Evolutionary conservation across 2,329 filamentous ascomycete genomes (phyloP).

Genomic region (Exophiala lecanii-corni): DNA sequence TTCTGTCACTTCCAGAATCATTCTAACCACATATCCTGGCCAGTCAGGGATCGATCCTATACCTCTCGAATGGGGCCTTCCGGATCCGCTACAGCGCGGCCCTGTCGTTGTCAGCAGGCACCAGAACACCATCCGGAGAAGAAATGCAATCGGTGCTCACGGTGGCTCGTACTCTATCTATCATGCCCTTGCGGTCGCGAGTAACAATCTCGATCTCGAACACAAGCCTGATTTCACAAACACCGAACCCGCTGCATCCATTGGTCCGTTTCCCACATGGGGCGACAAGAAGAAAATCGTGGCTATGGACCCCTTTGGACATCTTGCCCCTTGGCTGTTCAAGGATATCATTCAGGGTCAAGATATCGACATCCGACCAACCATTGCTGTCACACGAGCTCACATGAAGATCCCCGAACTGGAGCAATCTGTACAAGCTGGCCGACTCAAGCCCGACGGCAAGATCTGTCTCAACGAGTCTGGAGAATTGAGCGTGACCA

Average conservation of each 20-base stretch:
- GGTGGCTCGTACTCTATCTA: slow-evolving; percentile 96
- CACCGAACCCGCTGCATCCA: slow-evolving; percentile 83
- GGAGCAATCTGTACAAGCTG: slow-evolving; percentile 76
- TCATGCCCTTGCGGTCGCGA: slow-evolving; percentile 86
- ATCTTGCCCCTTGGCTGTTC: slow-evolving; percentile 79
- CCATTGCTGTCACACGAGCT: slow-evolving; percentile 85
- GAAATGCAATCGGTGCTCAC: slow-evolving; percentile 70
- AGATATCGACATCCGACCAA: slow-evolving; percentile 79
- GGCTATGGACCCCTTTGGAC: slow-evolving; percentile 92
- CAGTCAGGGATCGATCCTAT: slow-evolving; percentile 93
- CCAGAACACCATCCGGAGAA: slow-evolving; percentile 68
- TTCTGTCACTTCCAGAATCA: slow-evolving; percentile 53
- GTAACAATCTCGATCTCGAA: slow-evolving; percentile 77
- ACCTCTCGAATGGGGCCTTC: slow-evolving; percentile 78
- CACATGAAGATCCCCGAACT: slow-evolving; percentile 97
- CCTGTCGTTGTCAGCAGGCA: slow-evolving; percentile 82
- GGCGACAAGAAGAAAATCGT: slow-evolving; percentile 88
- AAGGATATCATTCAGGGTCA: slow-evolving; percentile 73
- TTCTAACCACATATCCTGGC: slow-evolving; percentile 81
- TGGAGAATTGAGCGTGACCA: slow-evolving; percentile 89
- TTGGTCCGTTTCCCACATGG: slow-evolving; percentile 89
- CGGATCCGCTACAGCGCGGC: slow-evolving; percentile 69
- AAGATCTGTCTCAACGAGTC: slow-evolving; percentile 82
- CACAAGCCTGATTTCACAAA: slow-evolving; percentile 77
- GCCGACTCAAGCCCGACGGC: slow-evolving; percentile 73